phyloP scores from a whole-genome alignment of 2,329 filamentous ascomycete genomes.

The Stachybotrys elegans region DNA sequence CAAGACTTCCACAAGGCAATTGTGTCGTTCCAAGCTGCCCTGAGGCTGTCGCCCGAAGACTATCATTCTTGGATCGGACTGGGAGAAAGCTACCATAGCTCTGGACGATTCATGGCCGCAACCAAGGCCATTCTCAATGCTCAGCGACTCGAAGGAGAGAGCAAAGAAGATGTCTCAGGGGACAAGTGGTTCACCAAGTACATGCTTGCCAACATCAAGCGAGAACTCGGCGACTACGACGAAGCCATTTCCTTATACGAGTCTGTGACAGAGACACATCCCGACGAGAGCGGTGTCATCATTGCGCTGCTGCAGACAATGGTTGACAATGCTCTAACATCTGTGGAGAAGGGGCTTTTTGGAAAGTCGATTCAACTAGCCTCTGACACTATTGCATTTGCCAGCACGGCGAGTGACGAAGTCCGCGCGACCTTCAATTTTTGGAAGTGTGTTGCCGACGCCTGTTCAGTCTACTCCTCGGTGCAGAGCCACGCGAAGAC shows the following conservation, averaged over 20 bases:
- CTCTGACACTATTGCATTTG: constrained; percentile 62
- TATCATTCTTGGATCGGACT: constrained; percentile 96
- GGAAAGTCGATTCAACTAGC: constrained; percentile 75
- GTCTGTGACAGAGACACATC: constrained; percentile 62
- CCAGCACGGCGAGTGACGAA: constrained; percentile 53
- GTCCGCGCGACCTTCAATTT: constrained; percentile 79
- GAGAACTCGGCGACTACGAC: constrained; percentile 86
- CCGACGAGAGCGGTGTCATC: constrained; percentile 77
- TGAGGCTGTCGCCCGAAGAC: constrained; percentile 77
- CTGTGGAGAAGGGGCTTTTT: constrained; percentile 78
- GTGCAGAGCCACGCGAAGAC: constrained; percentile 63
- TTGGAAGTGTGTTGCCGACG: constrained; percentile 90
- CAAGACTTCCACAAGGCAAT: constrained; percentile 87
- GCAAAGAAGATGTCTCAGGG: constrained; percentile 43
- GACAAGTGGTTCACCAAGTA: constrained; percentile 95
- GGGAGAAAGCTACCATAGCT: constrained; percentile 95
- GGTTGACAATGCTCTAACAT: constrained; percentile 73
- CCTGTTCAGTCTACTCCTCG: constrained; percentile 76
- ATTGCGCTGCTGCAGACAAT: constrained; percentile 86
- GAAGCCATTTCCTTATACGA: constrained; percentile 74
- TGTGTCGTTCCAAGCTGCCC: constrained; percentile 83
- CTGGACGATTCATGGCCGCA: constrained; percentile 88
- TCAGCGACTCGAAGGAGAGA: constrained; percentile 63
- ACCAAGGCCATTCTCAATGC: constrained; percentile 87
- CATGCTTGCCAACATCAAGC: constrained; percentile 91